These are phyloP conservation scores for Aspergillus nanangensis DNA, from an alignment of 495 filamentous ascomycete species.

Conservation along the genomic window DNA sequence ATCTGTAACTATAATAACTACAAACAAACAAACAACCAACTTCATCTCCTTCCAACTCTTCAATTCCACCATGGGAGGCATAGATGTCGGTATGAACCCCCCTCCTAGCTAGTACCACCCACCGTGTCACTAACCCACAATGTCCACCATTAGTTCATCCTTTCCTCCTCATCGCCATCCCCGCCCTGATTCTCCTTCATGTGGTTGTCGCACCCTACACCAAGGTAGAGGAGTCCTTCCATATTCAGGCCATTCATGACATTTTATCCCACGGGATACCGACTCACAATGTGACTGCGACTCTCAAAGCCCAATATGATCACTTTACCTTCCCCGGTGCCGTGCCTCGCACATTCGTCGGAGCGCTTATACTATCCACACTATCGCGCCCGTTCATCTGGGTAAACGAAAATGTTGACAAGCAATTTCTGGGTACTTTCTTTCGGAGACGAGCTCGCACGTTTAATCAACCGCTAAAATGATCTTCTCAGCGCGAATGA, in stretches of 20 bases:
- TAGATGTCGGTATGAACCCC: conserved; percentile 11
- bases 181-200: conserved; percentile 67
- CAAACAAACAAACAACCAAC: too few relatives aligned
- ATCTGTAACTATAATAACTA: too few relatives aligned
- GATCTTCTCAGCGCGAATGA: conserved; percentile 54
- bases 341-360: conserved; percentile 86
- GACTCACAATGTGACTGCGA: conserved; percentile 41
- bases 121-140: too few relatives aligned
- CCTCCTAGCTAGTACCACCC: too few relatives aligned
- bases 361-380: conserved; percentile 67
- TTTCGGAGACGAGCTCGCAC: background rate
- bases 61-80: conserved; percentile 8
- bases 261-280: conserved; percentile 77
- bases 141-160: conserved; percentile 4
- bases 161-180: conserved; percentile 54
- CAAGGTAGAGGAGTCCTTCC: conserved; percentile 99
- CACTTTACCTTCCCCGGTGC: conserved; percentile 88
- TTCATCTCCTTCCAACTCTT: too few relatives aligned
- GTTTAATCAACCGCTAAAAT: background rate
- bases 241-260: conserved; percentile 92
- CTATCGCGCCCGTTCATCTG: conserved; percentile 58
- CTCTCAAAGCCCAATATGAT: conserved; percentile 61
- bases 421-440: conserved; percentile 49
- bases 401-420: conserved; percentile 36
- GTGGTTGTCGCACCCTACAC: conserved; percentile 82